Conservation (phyloP, 1,284 basidiomycete species). For the Erythrobasidium hasegawianum region DNA sequence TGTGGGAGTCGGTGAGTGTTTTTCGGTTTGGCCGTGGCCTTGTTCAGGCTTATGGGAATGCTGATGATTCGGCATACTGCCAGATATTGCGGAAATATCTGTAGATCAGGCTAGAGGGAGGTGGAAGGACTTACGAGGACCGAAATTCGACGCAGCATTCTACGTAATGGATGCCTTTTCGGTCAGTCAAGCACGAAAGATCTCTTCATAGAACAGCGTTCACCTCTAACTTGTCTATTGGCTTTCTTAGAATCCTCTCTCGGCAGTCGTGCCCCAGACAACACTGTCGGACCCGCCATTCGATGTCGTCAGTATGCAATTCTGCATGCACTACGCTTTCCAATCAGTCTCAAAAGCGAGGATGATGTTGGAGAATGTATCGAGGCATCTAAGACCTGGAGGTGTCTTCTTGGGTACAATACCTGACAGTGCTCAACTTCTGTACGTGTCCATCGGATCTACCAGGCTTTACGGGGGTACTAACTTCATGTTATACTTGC, state of each 20-base stretch:
- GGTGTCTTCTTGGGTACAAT: constrained; percentile 93
- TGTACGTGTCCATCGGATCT: constrained; percentile 66
- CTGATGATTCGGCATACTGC: too few relatives aligned
- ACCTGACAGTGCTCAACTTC: constrained; percentile 73
- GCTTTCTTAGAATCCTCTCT: constrained; percentile 66
- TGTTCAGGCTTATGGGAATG: too few relatives aligned
- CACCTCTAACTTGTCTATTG: too few relatives aligned
- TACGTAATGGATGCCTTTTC: constrained; percentile 84
- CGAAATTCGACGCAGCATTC: constrained; percentile 72
- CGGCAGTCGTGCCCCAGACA: constrained; percentile 63
- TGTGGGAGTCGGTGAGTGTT: constrained; percentile 75
- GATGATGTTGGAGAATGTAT: constrained; percentile 90
- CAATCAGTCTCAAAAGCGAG: constrained; percentile 79
- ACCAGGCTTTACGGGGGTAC: too few relatives aligned
- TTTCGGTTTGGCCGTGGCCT: too few relatives aligned
- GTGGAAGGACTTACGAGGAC: constrained; percentile 55
- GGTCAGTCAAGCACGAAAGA: too few relatives aligned
- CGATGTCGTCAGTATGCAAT: constrained; percentile 95
- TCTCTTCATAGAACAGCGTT: too few relatives aligned
- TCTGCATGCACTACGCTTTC: constrained; percentile 99
- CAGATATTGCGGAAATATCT: constrained; percentile 87
- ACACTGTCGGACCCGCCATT: constrained; percentile 59
- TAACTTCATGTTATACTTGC: too few relatives aligned
- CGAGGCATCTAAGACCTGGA: constrained; percentile 70
- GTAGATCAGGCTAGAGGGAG: constrained; percentile 79